These are phyloP conservation scores for Triglochin maritima DNA, from an alignment of 106 monocot species.

Conservation along the genomic window DNA sequence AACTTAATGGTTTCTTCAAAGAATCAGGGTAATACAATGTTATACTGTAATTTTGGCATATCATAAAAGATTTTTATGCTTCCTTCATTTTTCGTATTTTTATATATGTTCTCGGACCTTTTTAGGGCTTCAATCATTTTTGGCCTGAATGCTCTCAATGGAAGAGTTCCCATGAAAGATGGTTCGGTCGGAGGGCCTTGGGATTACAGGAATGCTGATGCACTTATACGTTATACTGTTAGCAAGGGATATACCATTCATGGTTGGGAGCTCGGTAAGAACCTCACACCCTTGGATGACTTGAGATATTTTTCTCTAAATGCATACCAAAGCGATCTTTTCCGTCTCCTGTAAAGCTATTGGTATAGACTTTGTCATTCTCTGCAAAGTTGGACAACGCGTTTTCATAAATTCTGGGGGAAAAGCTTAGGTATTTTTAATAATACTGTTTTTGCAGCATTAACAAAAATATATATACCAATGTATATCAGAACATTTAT, in stretches of 20 bases:
- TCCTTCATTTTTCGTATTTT: not conserved
- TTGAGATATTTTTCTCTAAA: too few species aligned
- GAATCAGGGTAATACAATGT: constrained; percentile 29
- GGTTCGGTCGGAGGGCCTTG: constrained; percentile 73
- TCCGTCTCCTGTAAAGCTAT: too few species aligned
- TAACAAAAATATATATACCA: not conserved
- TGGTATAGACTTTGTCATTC: not conserved
- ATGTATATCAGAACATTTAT: not conserved
- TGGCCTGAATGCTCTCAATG: constrained; percentile 83
- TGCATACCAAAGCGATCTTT: too few species aligned
- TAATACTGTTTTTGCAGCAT: not conserved
- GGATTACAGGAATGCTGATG: constrained; percentile 74
- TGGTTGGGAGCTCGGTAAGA: constrained; percentile 96
- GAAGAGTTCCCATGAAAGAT: constrained; percentile 47
- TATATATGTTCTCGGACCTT: not conserved
- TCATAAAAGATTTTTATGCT: not conserved
- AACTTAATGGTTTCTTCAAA: constrained; percentile 79
- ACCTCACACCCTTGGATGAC: not conserved
- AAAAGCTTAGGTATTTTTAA: not conserved
- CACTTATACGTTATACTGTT: constrained; percentile 62
- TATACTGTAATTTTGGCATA: not conserved
- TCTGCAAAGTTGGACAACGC: too few species aligned
- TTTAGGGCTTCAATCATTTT: constrained; percentile 62
- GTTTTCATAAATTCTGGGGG: not conserved
- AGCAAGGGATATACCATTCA: constrained; percentile 58